Base-by-base conservation (phyloP, 1,139 yeast genomes). In the Zygosaccharomyces sapae region DNA sequence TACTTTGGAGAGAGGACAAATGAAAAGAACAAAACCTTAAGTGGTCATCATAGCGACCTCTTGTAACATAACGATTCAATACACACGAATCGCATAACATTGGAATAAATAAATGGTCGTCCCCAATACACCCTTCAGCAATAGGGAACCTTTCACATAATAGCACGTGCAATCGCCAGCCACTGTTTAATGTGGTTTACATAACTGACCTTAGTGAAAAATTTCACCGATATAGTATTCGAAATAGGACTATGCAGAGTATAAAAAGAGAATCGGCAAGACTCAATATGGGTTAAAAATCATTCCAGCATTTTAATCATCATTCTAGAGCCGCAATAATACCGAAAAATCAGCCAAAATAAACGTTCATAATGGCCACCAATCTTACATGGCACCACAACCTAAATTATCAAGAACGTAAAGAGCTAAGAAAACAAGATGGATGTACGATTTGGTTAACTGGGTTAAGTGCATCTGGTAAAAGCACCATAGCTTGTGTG, bases 371-470 rank as follows among this genome's bases (percentile, higher is more conserved):
- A 48, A 90, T 89, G 97, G 94, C 96, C 60, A 83, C 96, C 45
- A 90, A 90, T 65, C 88, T 90, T 68, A 88, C 96, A 56, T 90
- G 97, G 97, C 97, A 90, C 71, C 81, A 80, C 55, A 92, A 94
- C 63, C 75, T 90, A 59, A 83, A 94, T 29, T 89, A 85, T 68
- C 80, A 75, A 19, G 96, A 90, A 70, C 84, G 97, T 62, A 69
- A 78, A 41, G 70, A 66, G 24, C 71, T 86, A 50, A 80, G 88
- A 55, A 81, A 83, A 53, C 97, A 90, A 72, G 77, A 77, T 53
- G 97, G 97, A 44, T 83, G 86, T 51, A 90, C 97, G 20, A 75
- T 90, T 37, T 90, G 97, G 97, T 76, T 90, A 59, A 90, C 97
- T 8, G 97, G 97, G 2, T 76, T 90, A 55, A 86, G 95, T 52